Evolutionary conservation across 2,329 filamentous ascomycete genomes (phyloP).

Genomic region (Cladorrhinum sp.): DNA sequence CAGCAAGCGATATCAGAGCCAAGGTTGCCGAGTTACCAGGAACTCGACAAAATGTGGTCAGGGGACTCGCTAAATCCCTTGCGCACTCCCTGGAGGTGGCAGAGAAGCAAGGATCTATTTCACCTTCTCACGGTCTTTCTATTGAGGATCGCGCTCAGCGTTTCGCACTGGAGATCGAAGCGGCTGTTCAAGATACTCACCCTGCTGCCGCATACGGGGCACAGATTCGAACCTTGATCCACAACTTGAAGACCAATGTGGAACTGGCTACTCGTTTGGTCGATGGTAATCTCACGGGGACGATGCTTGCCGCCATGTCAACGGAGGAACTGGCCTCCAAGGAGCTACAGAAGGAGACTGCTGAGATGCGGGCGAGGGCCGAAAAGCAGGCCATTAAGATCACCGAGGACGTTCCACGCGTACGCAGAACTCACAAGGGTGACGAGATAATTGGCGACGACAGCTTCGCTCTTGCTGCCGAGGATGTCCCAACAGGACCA

Average conservation of each 20-base stretch:
- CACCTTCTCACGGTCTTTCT: conserved; percentile 61
- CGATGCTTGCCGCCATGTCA: conserved; percentile 82
- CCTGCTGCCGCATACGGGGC: conserved; percentile 50
- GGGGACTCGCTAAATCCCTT: conserved; percentile 68
- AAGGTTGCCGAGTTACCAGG: conserved; percentile 57
- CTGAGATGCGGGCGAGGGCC: conserved; percentile 71
- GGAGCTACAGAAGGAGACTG: conserved; percentile 75
- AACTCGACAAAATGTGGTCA: conserved; percentile 65
- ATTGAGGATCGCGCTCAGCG: conserved; percentile 64
- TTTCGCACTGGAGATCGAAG: conserved; percentile 77
- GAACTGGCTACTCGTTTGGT: conserved; percentile 74
- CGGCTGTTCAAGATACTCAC: conserved; percentile 60
- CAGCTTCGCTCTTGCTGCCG: conserved; percentile 37
- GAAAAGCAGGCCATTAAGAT: conserved; percentile 85
- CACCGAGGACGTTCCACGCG: conserved; percentile 69
- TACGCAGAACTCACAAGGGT: conserved; percentile 90
- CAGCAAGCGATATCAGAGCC: conserved; percentile 44
- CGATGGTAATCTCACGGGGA: conserved; percentile 66
- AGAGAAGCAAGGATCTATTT: conserved; percentile 62
- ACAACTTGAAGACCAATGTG: conserved; percentile 86
- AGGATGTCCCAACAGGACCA: conserved; percentile 40
- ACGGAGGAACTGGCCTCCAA: conserved; percentile 89
- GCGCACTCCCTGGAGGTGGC: conserved; percentile 62
- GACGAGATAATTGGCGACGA: conserved; percentile 86
- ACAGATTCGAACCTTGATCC: conserved; percentile 72